Evolutionary conservation across 2,329 filamentous ascomycete species (phyloP), one percentile per base, ranked within the genome.

Genomic region (Hymenoscyphus fructigenus): DNA sequence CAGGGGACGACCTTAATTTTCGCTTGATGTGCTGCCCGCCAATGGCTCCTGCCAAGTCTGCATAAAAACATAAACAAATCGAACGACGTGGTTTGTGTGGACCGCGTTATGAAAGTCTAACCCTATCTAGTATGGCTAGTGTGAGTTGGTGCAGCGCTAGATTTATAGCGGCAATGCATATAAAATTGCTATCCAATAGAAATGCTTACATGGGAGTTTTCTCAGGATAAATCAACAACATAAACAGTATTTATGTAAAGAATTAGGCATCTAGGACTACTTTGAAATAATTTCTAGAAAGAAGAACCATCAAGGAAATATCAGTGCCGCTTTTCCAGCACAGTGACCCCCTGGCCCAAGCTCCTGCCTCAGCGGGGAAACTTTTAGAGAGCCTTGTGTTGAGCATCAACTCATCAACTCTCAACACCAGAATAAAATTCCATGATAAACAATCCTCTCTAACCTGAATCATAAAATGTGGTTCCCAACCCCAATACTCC

Each of bases 1-100:
- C 67, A 68, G 68, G 69, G 70, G 66, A 67, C 63, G 66, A 66
- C 63, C 69, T 67, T 64, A 64, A 62, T 65, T 61, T 68, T 70
- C 69, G 69, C 69, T 70, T 65, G 59, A 65, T 59, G 17, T 9
- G 41, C 5, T 47, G 41, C 41, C 41, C 41, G 41, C 41, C 41
- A 47, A 47, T 47, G 17, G 47, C 47, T 23, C 47, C 47, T 53
- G 47, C 47, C 47, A 53, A 53, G 47, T 26, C 47, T 61, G 67
- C 63, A 69, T 72, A 68, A 55, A 32, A 38, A 50, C 23, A 61
- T 65, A 57, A 69, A 71, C 67, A 69, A 69, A 60, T 41, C 36
- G 57, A 64, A 60, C 47, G 44, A 50, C 44, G 44, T 20, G 44
- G 3, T 50, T 57, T 32, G 55, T 26, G 55, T 36, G 32, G 55